phyloP scores from a whole-genome alignment of 768 basidiomycete species.

The Russula sp. region DNA sequence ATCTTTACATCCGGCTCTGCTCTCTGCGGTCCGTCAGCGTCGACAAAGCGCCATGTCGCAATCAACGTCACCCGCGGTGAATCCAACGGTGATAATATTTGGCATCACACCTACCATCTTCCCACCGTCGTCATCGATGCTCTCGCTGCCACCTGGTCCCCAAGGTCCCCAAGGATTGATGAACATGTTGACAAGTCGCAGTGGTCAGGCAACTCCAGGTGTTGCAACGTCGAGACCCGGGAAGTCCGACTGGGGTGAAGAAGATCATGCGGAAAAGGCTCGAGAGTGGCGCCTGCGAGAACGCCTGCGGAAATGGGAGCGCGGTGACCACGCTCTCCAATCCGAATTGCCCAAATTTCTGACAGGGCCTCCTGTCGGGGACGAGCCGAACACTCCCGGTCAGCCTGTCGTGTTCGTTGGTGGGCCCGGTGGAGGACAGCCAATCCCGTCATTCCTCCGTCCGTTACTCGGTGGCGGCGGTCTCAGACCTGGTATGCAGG shows the following conservation, averaged over 20 bases:
- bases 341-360: slow-evolving; percentile 62
- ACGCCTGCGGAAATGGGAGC: slow-evolving; percentile 73
- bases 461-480: slow-evolving; percentile 30
- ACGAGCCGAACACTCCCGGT: slow-evolving; percentile 33
- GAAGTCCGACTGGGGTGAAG: slow-evolving; percentile 62
- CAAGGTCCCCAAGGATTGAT: slow-evolving; percentile 39
- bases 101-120: slow-evolving; percentile 81
- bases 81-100: slow-evolving; percentile 81
- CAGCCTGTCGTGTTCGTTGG: slow-evolving; percentile 50
- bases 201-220: slow-evolving; percentile 36
- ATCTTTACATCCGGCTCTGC: slow-evolving; percentile 77
- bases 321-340: slow-evolving; percentile 52
- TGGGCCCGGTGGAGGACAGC: slow-evolving; percentile 39
- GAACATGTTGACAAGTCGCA: slow-evolving; percentile 48
- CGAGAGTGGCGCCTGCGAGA: slow-evolving; percentile 71
- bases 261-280: slow-evolving; percentile 59
- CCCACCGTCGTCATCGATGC: slow-evolving; percentile 41
- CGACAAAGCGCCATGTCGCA: slow-evolving; percentile 62
- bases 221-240: slow-evolving; percentile 38
- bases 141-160: slow-evolving; percentile 34
- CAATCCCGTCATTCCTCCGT: slow-evolving; percentile 39
- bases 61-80: slow-evolving; percentile 55
- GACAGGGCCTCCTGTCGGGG: slow-evolving; percentile 38
- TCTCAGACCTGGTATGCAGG: slow-evolving; percentile 30
- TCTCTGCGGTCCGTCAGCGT: slow-evolving; percentile 73